Evolutionary conservation across 495 filamentous ascomycete species (phyloP).

Genomic region (Staphylotrichum longicolle): DNA sequence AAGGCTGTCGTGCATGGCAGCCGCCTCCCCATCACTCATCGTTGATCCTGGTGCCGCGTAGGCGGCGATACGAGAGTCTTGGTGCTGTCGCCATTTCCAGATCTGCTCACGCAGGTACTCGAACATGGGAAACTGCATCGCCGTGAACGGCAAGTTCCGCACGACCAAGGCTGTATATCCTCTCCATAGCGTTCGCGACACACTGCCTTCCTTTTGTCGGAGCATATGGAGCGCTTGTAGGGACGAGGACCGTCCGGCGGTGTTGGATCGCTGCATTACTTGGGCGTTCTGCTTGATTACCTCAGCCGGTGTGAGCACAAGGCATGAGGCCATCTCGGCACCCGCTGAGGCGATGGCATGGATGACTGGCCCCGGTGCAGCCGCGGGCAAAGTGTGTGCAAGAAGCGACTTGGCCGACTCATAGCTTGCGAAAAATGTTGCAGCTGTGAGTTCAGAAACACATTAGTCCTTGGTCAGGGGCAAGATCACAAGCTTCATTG

Average conservation of each 20-base stretch:
- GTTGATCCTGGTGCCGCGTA: constrained; percentile 1
- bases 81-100: constrained; percentile 31
- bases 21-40: not conserved
- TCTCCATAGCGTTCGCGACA: constrained; percentile 55
- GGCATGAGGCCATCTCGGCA: constrained; percentile 78
- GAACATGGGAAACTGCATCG: constrained; percentile 84
- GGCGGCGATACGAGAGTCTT: constrained; percentile 23
- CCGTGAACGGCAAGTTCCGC: constrained; percentile 82
- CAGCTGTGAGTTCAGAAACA: constrained; percentile 51
- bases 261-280: constrained; percentile 46
- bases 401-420: constrained; percentile 66
- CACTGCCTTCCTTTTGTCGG: constrained; percentile 28
- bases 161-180: constrained; percentile 78
- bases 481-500: not conserved
- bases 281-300: constrained; percentile 94
- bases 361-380: constrained; percentile 60
- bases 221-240: constrained; percentile 46
- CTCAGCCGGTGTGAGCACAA: constrained; percentile 84
- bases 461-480: not conserved
- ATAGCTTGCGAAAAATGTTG: constrained; percentile 88
- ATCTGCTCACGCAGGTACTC: constrained; percentile 57
- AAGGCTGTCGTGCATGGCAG: not conserved
- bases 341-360: constrained; percentile 68
- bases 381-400: constrained; percentile 31
- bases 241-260: constrained; percentile 37